phyloP scores from a whole-genome alignment of 2,329 filamentous ascomycete genomes.

The Colletotrichum aenigma region DNA sequence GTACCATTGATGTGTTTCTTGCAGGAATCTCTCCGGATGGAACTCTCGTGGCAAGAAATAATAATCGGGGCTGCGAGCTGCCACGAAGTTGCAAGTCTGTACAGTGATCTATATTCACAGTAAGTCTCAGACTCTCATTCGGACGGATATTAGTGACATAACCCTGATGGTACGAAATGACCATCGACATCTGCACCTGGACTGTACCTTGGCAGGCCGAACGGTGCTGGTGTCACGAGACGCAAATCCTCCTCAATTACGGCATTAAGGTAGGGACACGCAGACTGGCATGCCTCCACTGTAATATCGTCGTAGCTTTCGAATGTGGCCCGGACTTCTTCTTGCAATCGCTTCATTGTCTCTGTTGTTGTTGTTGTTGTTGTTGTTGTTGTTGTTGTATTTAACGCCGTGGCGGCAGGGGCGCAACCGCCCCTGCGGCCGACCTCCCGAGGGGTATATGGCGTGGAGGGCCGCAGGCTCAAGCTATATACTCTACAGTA shows the following conservation, averaged over 20 bases:
- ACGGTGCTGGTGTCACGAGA: neutral
- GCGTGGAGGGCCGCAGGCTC: no score
- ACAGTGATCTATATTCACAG: neutral
- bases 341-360: neutral
- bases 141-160: rapidly evolving
- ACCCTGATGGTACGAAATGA: neutral
- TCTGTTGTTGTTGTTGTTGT: no score
- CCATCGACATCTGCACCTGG: neutral
- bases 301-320: neutral
- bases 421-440: no score
- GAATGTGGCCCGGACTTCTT: neutral
- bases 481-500: no score
- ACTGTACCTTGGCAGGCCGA: neutral
- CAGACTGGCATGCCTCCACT: neutral
- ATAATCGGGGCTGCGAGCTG: neutral
- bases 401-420: no score
- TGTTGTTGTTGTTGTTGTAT: no score
- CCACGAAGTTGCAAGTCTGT: neutral
- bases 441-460: no score
- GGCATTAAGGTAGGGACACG: neutral
- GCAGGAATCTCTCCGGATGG: neutral
- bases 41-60: neutral
- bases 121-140: rapidly evolving
- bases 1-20: neutral
- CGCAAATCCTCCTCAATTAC: neutral